A percentile compares a stretch with the other conserved stretches of the same genome.
Evolutionary conservation across 805 yeast species (phyloP).

Genomic region (Candida jianshihensis): DNA sequence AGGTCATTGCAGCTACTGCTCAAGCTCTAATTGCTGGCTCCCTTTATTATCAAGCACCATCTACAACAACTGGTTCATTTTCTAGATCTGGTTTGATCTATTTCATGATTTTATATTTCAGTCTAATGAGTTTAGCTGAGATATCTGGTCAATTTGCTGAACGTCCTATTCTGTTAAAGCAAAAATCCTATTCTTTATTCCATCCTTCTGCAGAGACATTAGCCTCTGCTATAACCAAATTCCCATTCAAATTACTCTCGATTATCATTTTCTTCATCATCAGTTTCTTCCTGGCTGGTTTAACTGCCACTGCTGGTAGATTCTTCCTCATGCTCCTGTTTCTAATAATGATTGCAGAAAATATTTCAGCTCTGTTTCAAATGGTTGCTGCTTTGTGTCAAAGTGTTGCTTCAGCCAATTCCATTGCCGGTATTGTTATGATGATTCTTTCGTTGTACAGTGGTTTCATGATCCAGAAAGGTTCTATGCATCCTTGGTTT

Average conservation of each 20-base stretch:
- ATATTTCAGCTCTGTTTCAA: constrained; percentile 47
- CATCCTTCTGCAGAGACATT: constrained; percentile 72
- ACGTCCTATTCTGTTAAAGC: constrained; percentile 61
- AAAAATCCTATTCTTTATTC: constrained; percentile 64
- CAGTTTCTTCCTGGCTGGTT: constrained; percentile 49
- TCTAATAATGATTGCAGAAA: constrained; percentile 34
- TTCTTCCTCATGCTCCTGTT: constrained; percentile 47
- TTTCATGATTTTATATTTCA: constrained; percentile 48
- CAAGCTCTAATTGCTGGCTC: constrained; percentile 59
- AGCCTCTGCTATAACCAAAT: constrained; percentile 50
- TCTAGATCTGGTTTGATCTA: constrained; percentile 59
- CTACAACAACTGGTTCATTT: constrained; percentile 48
- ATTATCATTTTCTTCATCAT: constrained; percentile 40
- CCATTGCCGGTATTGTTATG: constrained; percentile 49
- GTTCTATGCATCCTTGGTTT: constrained; percentile 65
- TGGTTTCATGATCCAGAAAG: constrained; percentile 58
- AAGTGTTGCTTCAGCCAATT: constrained; percentile 49
- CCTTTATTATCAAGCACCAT: constrained; percentile 46
- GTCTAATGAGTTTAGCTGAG: constrained; percentile 44
- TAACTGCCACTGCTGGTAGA: constrained; percentile 44
- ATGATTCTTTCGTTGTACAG: constrained; percentile 49
- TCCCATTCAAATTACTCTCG: constrained; percentile 52
- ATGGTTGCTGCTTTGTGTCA: constrained; percentile 45
- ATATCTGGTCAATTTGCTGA: constrained; percentile 38
- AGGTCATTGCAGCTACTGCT: constrained; percentile 25